Evolutionary conservation across 441 rosid species (phyloP).

Genomic region (Isatis lusitanica): DNA sequence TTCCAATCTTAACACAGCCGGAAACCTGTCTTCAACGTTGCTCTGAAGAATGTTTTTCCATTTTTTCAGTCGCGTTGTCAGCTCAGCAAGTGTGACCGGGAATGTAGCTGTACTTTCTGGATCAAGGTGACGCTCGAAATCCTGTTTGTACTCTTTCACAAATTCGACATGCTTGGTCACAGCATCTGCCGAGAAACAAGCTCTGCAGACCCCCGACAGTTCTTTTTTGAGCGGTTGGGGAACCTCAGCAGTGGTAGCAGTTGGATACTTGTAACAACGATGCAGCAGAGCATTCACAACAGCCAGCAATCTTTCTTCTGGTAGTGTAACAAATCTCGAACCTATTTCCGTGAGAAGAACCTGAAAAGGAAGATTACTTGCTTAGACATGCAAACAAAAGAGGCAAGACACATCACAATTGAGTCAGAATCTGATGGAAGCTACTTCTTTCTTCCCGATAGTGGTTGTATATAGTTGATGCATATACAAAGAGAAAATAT

Average conservation of each 20-base stretch:
- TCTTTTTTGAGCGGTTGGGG: conserved; percentile 99
- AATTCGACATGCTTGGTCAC: conserved; percentile 96
- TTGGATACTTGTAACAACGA: conserved; percentile 99
- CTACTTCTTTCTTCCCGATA: conserved; percentile 2
- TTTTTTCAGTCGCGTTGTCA: conserved; percentile 85
- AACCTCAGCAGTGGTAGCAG: conserved; percentile 97
- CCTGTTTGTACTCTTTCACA: conserved; percentile 97
- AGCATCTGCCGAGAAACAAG: conserved; percentile 99
- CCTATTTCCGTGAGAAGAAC: conserved; percentile 94
- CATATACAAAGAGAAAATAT: background rate
- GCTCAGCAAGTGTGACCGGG: conserved; percentile 84
- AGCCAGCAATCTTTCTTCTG: conserved; percentile 97
- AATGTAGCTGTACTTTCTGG: conserved; percentile 92
- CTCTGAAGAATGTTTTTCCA: conserved; percentile 99
- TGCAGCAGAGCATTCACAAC: conserved; percentile 98
- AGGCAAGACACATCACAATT: background rate
- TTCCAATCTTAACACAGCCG: conserved; percentile 93
- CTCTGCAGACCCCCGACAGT: conserved; percentile 98
- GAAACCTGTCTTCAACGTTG: conserved; percentile 97
- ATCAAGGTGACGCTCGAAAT: conserved; percentile 95
- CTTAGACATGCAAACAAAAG: conserved; percentile 22
- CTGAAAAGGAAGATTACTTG: conserved; percentile 48
- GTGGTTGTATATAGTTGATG: background rate
- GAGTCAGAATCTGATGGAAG: background rate
- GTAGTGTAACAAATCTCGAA: conserved; percentile 94